Evolutionary conservation across 371 early-diverging fungal species (phyloP), one percentile per base, ranked within the genome.

Genomic region (Apophysomyces trapeziformis): DNA sequence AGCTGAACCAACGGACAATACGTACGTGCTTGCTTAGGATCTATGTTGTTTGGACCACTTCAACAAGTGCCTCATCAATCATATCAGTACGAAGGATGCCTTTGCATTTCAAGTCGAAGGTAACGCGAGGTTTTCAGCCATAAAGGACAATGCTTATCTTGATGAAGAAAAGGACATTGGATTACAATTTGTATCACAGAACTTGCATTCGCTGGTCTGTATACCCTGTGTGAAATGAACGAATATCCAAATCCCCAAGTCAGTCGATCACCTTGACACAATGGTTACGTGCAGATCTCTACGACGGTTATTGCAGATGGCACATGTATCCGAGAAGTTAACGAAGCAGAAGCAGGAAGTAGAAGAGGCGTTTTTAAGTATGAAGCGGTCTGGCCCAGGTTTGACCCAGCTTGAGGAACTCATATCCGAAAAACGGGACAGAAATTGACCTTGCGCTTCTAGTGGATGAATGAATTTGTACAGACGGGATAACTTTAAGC

Each of bases 1-100:
- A 58, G 65, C 60, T 35, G 62, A 68, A 26, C 38, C 57, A 43
- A 68, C 61, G 14, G 61, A 60, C 7, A 68, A 68, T 47, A 35
- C 56, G 12, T 64, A 13, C 36, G 60, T 58, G 12, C 61, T 61
- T 58, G 61, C 62, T 32, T 64, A 62, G 65, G 69, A 61, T 46
- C 57, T 68, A 18, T 65, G 62, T 32, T 62, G 61, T 13, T 60
- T 65, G 26, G 69, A 54, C 5, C 38, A 61, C 46, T 38, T 65
- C 47, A 65, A 60, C 35, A 37, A 44, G 8, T 61, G 58, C n/a
- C 60, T 60, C 8, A 39, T 67, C 13, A 21, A 21, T 35, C 46
- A 64, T 18, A 54, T 58, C 26, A 58, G 21, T 16, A 46, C 50
- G 7, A 21, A 26, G 37, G 14, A 50, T 18, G 61, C 44, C 37